Conservation (phyloP, 2,329 filamentous ascomycete species). For the Paramyrothecium sp. region DNA sequence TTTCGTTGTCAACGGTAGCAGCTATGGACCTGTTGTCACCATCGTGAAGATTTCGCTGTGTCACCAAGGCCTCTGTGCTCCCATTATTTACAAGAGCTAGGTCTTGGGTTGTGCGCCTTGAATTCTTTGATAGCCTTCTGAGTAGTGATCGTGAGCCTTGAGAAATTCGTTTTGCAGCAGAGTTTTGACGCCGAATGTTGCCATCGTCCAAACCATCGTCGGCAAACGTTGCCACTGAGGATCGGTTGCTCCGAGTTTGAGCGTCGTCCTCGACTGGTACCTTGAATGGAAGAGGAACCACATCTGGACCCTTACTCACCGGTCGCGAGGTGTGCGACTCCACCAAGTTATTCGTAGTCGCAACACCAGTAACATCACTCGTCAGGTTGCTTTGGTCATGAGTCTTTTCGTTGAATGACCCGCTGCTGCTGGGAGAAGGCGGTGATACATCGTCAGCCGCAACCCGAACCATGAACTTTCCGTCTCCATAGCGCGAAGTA, state of each 20-base stretch:
- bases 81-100: constrained; percentile 24
- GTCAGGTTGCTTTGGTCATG: constrained; percentile 10
- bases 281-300: constrained; percentile 66
- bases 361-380: constrained; percentile 5
- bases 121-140: constrained; percentile 39
- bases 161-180: constrained; percentile 48
- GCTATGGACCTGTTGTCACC: constrained; percentile 52
- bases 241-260: constrained; percentile 46
- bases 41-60: constrained; percentile 25
- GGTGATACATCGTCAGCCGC: constrained; percentile 42
- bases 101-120: constrained; percentile 13
- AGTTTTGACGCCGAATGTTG: constrained; percentile 26
- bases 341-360: constrained; percentile 13
- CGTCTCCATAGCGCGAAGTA: constrained; percentile 37
- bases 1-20: constrained; percentile 57
- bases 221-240: constrained; percentile 69
- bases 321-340: constrained; percentile 17
- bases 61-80: constrained; percentile 47
- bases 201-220: constrained; percentile 45
- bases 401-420: constrained; percentile 29
- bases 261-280: constrained; percentile 48
- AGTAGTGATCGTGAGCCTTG: constrained; percentile 43
- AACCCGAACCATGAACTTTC: constrained; percentile 52
- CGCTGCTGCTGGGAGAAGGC: constrained; percentile 11
- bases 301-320: constrained; percentile 38